phyloP scores from a whole-genome alignment of 2,329 filamentous ascomycete genomes.

The Huntiella omanensis region DNA sequence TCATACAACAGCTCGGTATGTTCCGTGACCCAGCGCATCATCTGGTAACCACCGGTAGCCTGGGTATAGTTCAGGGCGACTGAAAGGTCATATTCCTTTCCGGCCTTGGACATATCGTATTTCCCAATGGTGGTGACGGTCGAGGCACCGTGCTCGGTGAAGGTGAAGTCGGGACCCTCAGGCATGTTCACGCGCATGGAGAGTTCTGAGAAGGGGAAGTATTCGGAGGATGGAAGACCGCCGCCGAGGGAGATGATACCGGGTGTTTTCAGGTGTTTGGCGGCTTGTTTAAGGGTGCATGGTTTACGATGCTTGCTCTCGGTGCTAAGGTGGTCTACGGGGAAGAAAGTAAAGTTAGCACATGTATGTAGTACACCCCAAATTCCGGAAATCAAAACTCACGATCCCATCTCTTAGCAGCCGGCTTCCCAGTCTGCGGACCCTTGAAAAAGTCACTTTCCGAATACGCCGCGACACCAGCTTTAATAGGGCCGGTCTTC shows the following conservation, averaged over 20 bases:
- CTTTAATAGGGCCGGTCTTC: conserved; percentile 53
- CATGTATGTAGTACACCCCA: neutral
- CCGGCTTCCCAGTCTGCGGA: conserved; percentile 42
- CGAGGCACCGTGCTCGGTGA: conserved; percentile 49
- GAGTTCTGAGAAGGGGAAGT: conserved; percentile 79
- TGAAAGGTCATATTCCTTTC: conserved; percentile 46
- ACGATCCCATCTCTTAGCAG: conserved; percentile 73
- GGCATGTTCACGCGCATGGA: conserved; percentile 49
- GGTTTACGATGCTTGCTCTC: conserved; percentile 44
- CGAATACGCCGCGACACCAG: conserved; percentile 56
- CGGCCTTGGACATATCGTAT: conserved; percentile 38
- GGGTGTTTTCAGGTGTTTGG: conserved; percentile 58
- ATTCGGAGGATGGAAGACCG: conserved; percentile 70
- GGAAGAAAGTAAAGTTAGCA: conserved; percentile 6
- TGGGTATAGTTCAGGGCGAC: conserved; percentile 90
- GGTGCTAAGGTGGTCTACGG: conserved; percentile 34
- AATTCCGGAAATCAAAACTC: conserved; percentile 19
- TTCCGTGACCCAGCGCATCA: conserved; percentile 81
- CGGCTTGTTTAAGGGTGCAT: conserved; percentile 67
- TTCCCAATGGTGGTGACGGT: conserved; percentile 52
- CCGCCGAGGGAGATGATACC: conserved; percentile 85
- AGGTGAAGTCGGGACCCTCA: conserved; percentile 32
- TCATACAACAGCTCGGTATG: conserved; percentile 82
- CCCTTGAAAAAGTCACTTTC: conserved; percentile 74
- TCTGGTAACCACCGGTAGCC: conserved; percentile 65